Evolutionary conservation across 2,329 filamentous ascomycete genomes (phyloP).

Genomic region (Cercospora sp.): DNA sequence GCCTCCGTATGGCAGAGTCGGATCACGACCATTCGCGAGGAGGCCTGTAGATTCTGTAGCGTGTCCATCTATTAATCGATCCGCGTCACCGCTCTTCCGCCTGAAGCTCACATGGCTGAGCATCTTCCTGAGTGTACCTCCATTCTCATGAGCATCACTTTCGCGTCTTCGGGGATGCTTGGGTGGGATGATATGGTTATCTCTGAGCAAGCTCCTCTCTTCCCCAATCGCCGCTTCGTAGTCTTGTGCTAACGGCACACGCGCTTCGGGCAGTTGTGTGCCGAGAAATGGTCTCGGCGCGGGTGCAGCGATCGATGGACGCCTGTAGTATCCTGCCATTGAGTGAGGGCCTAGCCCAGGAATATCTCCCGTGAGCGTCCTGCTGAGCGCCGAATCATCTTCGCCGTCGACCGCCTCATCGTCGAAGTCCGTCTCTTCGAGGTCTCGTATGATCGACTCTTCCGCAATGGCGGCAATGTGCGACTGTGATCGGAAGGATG

Average conservation of each 20-base stretch:
- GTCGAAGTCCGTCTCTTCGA: constrained; percentile 31
- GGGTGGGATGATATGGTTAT: constrained; percentile 59
- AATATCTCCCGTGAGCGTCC: constrained; percentile 21
- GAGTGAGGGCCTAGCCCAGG: constrained; percentile 42
- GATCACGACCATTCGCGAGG: constrained; percentile 42
- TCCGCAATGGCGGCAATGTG: constrained; percentile 35
- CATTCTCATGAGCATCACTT: constrained; percentile 24
- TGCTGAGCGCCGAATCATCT: constrained; percentile 20
- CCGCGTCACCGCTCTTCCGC: constrained; percentile 38
- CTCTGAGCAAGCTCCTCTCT: constrained; percentile 58
- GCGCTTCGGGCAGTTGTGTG: constrained; percentile 53
- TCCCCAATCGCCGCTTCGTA: constrained; percentile 56
- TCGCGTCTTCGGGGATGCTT: constrained; percentile 47
- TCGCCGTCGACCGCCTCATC: constrained; percentile 23
- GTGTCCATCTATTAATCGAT: constrained; percentile 19
- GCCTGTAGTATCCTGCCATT: constrained; percentile 67
- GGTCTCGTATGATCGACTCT: constrained; percentile 36
- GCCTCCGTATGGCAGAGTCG: constrained; percentile 45
- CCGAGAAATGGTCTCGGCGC: constrained; percentile 69
- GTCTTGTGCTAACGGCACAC: constrained; percentile 49
- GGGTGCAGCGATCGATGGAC: constrained; percentile 74
- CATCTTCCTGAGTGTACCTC: constrained; percentile 24
- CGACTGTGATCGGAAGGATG: constrained; percentile 31
- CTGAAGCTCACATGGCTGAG: constrained; percentile 26
- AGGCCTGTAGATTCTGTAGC: constrained; percentile 51